Conservation (phyloP, 805 yeast genomes). For the Schwanniomyces polymorphus region DNA sequence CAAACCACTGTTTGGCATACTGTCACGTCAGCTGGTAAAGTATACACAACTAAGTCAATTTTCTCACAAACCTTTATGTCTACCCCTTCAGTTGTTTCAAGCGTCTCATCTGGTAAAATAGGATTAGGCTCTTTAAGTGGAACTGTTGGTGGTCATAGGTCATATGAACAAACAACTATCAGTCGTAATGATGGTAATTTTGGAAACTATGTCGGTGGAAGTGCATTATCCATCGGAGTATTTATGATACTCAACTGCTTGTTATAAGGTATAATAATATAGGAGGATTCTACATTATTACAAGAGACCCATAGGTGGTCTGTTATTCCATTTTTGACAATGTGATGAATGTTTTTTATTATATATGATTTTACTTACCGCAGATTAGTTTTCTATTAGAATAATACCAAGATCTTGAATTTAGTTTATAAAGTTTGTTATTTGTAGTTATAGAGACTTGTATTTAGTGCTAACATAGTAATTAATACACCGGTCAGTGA, state of each 20-base stretch:
- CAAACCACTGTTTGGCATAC: conserved; percentile 38
- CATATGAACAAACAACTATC: conserved; percentile 28
- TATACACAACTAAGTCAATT: conserved; percentile 20
- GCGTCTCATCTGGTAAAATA: conserved; percentile 24
- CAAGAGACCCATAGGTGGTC: no score
- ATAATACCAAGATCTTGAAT: no score
- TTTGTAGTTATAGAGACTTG: no score
- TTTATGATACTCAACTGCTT: background rate
- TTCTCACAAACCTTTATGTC: conserved; percentile 27
- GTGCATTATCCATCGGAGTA: background rate
- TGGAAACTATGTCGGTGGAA: background rate
- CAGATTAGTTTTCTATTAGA: no score
- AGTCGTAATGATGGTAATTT: background rate
- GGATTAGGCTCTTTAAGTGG: conserved; percentile 32
- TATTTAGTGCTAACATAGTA: no score
- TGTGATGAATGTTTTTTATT: no score
- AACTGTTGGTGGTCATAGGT: conserved; percentile 28
- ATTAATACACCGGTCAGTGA: background rate
- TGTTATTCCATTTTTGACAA: no score
- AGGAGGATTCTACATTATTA: no score
- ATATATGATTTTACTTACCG: no score
- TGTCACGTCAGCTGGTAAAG: conserved; percentile 28
- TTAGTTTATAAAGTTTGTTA: no score
- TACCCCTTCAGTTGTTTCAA: conserved; percentile 15
- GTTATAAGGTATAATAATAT: background rate